phyloP scores from a whole-genome alignment of 139 green algal genomes.

The Chlamydomonas sp. region DNA sequence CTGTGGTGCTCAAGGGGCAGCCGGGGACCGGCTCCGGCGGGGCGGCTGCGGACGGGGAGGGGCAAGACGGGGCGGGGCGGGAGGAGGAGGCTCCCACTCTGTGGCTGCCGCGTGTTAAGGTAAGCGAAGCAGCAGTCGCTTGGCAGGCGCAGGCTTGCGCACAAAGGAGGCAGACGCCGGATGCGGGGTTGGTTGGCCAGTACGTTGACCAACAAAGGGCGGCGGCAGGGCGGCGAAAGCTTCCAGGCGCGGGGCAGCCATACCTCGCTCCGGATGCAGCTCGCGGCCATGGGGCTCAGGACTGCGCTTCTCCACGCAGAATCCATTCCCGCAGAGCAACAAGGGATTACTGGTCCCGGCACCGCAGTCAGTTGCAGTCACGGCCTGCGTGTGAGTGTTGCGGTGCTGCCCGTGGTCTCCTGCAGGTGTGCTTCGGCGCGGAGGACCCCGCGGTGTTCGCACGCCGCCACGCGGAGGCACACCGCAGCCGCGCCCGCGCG shows the following conservation, averaged over 20 bases:
- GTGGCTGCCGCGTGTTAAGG: slow-evolving; percentile 62
- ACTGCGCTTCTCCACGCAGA: too few relatives aligned
- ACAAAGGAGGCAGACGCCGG: too few relatives aligned
- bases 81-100: not conserved
- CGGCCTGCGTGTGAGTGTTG: not conserved
- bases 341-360: too few relatives aligned
- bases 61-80: not conserved
- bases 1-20: slow-evolving; percentile 31
- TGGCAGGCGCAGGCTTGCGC: too few relatives aligned
- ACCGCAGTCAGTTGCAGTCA: too few relatives aligned
- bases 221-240: too few relatives aligned
- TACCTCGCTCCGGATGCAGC: too few relatives aligned
- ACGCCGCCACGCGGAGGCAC: slow-evolving; percentile 60
- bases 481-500: slow-evolving; percentile 45
- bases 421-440: slow-evolving; percentile 78
- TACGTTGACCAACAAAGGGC: too few relatives aligned
- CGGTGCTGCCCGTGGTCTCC: not conserved
- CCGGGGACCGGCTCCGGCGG: not conserved
- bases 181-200: too few relatives aligned
- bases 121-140: not conserved
- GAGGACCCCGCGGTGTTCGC: slow-evolving; percentile 80
- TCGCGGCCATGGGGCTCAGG: too few relatives aligned
- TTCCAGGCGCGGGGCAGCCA: too few relatives aligned
- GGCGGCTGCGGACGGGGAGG: not conserved
- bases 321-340: too few relatives aligned